phyloP scores from a whole-genome alignment of 495 filamentous ascomycete species.

The Penicillium daleae region DNA sequence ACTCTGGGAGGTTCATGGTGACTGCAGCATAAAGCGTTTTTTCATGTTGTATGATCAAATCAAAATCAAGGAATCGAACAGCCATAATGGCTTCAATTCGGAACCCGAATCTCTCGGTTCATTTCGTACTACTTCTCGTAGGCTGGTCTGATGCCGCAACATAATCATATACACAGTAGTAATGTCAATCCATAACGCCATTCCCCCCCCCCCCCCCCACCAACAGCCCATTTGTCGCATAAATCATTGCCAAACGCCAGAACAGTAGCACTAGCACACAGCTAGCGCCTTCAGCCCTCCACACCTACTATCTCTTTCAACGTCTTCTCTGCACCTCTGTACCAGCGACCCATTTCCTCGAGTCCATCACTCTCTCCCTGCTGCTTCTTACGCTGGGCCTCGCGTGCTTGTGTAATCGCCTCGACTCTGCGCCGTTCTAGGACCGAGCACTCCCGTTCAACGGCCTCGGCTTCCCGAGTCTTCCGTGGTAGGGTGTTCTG shows the following conservation, averaged over 20 bases:
- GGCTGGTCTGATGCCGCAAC: not conserved
- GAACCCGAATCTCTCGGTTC: constrained; percentile 31
- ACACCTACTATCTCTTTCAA: constrained; percentile 68
- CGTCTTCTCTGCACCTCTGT: constrained; percentile 68
- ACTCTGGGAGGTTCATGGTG: constrained; percentile 45
- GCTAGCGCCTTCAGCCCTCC: constrained; percentile 26
- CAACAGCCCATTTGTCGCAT: not conserved
- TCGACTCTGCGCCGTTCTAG: constrained; percentile 73
- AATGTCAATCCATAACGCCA: not conserved
- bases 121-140: not conserved
- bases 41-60: constrained; percentile 52
- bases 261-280: not conserved
- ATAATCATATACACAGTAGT: not conserved
- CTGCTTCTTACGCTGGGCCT: constrained; percentile 79
- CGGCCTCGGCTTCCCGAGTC: constrained; percentile 68
- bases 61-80: constrained; percentile 45
- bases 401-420: constrained; percentile 69
- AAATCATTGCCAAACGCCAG: not conserved
- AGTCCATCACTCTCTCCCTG: constrained; percentile 76
- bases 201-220: not conserved
- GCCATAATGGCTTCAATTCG: constrained; percentile 42
- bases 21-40: constrained; percentile 48
- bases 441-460: constrained; percentile 71
- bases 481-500: constrained; percentile 69
- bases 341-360: constrained; percentile 84